Percentiles rank a stretch among this genome's conserved stretches.
These are phyloP conservation scores for Aspergillus candidus DNA, from an alignment of 2,329 filamentous ascomycete species.

Conservation along the genomic window DNA sequence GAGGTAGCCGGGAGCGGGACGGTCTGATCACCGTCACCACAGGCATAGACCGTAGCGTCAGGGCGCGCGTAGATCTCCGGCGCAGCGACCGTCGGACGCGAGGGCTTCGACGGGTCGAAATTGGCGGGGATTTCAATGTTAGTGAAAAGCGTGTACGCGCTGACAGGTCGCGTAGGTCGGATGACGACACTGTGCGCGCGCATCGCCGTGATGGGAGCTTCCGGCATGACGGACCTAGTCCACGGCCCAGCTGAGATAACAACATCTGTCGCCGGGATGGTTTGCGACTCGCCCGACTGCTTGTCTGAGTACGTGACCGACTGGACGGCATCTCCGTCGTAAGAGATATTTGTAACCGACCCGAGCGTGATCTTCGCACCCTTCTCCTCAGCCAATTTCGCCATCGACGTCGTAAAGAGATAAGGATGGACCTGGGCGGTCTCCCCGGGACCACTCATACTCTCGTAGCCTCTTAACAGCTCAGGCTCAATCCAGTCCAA, in stretches of 20 bases:
- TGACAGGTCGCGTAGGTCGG: constrained; percentile 47
- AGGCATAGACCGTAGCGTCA: constrained; percentile 85
- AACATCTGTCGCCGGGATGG: constrained; percentile 53
- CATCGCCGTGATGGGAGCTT: constrained; percentile 53
- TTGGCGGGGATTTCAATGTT: constrained; percentile 67
- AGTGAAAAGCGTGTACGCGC: constrained; percentile 61
- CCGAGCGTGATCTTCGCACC: constrained; percentile 64
- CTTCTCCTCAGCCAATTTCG: constrained; percentile 63
- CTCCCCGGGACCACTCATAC: constrained; percentile 73
- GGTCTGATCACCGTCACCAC: constrained; percentile 75
- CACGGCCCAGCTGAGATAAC: constrained; percentile 59
- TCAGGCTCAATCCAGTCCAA: constrained; percentile 77
- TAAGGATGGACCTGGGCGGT: constrained; percentile 93
- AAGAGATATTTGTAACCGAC: constrained; percentile 62
- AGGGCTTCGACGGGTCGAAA: constrained; percentile 47
- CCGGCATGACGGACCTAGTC: constrained; percentile 49
- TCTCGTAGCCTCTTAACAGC: constrained; percentile 63
- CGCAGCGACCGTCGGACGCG: constrained; percentile 59
- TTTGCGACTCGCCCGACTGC: constrained; percentile 42
- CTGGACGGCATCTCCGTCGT: constrained; percentile 48
- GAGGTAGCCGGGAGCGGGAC: constrained; percentile 70
- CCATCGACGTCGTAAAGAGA: constrained; percentile 82
- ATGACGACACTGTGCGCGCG: constrained; percentile 61
- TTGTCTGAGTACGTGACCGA: constrained; percentile 59
- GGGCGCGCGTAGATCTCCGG: constrained; percentile 93